Base-by-base conservation (phyloP, 2,329 filamentous ascomycete genomes). In the Canariomyces notabilis region DNA sequence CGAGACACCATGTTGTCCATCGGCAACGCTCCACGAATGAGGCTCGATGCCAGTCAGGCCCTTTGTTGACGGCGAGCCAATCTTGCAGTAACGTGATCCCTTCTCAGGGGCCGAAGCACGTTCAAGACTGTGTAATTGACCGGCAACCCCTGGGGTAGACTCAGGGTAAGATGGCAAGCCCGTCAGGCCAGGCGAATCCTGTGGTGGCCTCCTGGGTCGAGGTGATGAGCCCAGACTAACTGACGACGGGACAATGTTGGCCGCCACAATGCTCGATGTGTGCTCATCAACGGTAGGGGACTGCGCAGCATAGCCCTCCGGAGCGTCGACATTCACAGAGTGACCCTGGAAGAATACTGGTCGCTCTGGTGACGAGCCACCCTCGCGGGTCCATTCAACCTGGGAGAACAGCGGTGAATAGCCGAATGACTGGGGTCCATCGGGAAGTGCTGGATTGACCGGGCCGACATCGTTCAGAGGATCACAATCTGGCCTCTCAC, bases 221-320 rank as follows among this genome's bases (percentile, higher is more conserved):
- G 49, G 12, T 14, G 39, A 14, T 36, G 36, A 37, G 49, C 39
- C 23, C 40, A 42, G 52, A 52, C 49, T 52, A 54, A 54, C 49
- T 41, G 40, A 49, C 49, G 47, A 50, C 49, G 46, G 38, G 15
- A 4, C 3, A 20, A 22, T 16, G 34, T 35, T 31, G 52, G 52
- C 49, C 33, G 39, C 35, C 49, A 48, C 46, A 48, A 34, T 47
- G 47, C 40, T 44, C 35, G 42, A 19, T 6, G 32, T 22, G 29
- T 35, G 26, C 5, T n/a, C 26, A 37, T n/a, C 26, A 37, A 18
- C 4, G n/a, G 37, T 9, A 22, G 18, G 19, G 45, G 16, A 12
- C 40, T 16, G n/a, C n/a, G n/a, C n/a, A n/a, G n/a, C n/a, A n/a
- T 37, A 32, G 20, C 16, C 6, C 14, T 32, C 15, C 16, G 40